Evolutionary conservation across 495 filamentous ascomycete species (phyloP), one percentile per base, ranked within the genome.

Genomic region (Penicillium pancosmium): DNA sequence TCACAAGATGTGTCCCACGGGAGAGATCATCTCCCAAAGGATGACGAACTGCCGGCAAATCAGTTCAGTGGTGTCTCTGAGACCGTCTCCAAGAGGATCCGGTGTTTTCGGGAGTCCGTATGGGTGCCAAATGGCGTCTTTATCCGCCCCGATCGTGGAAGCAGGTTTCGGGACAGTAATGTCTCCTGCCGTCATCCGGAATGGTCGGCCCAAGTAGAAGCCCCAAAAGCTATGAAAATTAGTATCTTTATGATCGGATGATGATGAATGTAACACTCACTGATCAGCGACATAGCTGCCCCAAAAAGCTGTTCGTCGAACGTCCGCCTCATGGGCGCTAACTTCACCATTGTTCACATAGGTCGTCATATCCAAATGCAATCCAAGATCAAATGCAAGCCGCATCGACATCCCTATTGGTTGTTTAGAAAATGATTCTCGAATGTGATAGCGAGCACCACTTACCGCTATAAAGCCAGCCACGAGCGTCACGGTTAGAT

Each of bases 21-120:
- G 79, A 12, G 77, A 76, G 9, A 82, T 75, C 54, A 79, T 78
- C 54, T 81, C 80, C 76, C 78, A 82, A 0, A 82, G 59, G 34
- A 78, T 61, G 3, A 74, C 77, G 52, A 80, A 78, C 54, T 80
- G 77, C 19, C 73, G 71, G 44, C 71, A 75, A 18, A 80, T 73
- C 21, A 79, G 56, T 35, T 80, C 77, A 23, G 67, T 72, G 1
- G 73, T 72, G 50, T 76, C 75, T n/a, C 60, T 69, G 43, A 79
- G 50, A 6, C 66, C 69, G 8, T 38, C 54, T 11, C 62, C 60
- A 4, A 69, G 56, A 62, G 4, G 68, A 59, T 47, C 31, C n/a
- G 52, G 54, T 31, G 21, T 31, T n/a, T 27, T 55, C 5, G 3
- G 65, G n/a, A 77, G 65, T 2, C 77, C 78, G 59, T 81, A 81